Percentiles rank a stretch among this genome's conserved stretches.
phyloP scores from a whole-genome alignment of 2,329 filamentous ascomycete species.

The Clarireedia sp. region DNA sequence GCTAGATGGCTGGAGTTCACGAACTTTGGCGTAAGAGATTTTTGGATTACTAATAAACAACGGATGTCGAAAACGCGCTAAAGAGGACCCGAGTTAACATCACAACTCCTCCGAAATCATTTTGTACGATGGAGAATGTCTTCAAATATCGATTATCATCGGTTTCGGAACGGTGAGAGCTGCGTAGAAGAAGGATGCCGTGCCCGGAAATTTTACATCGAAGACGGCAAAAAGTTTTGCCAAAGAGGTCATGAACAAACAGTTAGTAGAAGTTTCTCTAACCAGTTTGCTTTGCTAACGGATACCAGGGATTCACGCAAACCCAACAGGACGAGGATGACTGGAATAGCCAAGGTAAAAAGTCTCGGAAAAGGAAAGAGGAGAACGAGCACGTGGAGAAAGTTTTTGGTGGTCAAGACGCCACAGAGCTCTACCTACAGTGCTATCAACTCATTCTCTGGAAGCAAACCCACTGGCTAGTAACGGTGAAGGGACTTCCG shows the following conservation, averaged over 20 bases:
- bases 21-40: no score
- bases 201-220: constrained; percentile 48
- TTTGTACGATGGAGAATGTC: constrained; percentile 18
- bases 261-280: constrained; percentile 30
- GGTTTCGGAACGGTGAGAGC: constrained; percentile 36
- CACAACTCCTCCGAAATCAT: no score
- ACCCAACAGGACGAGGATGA: constrained; percentile 58
- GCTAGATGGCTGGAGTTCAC: no score
- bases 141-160: constrained; percentile 26
- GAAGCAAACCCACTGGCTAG: constrained; percentile 69
- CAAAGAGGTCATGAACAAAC: constrained; percentile 57
- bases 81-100: no score
- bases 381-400: constrained; percentile 49
- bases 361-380: constrained; percentile 49
- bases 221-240: constrained; percentile 58
- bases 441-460: constrained; percentile 77
- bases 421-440: constrained; percentile 72
- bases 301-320: constrained; percentile 30
- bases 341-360: constrained; percentile 52
- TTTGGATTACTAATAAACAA: no score
- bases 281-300: constrained; percentile 16
- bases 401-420: constrained; percentile 58
- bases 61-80: no score
- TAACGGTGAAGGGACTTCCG: constrained; percentile 58
- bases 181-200: constrained; percentile 55